Evolutionary conservation across 192 early-diverging fungal genomes (phyloP), one percentile per base, ranked within the genome.

Genomic region (Coemansia sp.): DNA sequence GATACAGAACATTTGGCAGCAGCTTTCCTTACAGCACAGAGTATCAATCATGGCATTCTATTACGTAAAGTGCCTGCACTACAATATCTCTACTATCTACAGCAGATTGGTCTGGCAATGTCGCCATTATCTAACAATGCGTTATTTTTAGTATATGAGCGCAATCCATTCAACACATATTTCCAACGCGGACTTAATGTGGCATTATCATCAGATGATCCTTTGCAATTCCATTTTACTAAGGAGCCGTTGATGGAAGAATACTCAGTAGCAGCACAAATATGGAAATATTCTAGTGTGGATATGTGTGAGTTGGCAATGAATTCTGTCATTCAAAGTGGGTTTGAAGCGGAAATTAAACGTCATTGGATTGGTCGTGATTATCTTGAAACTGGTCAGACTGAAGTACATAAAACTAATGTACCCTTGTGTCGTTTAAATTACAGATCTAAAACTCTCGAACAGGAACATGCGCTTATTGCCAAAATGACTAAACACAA

Each of bases 171-270:
- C 64, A 85, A 91, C 57, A 72, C 86, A 8, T 98, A 92, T 78
- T 96, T 95, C 85, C 92, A 98, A 64, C 88, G 94, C 32, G 95
- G 95, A 0, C 85, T 98, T 30, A 95, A 98, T 72, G 91, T 98
- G 7, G 90, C 90, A 11, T 75, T 98, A n/a, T 93, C 92, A 19
- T 95, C 94, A 2, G 95, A 98, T 68, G 95, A 98, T 75, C 95
- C 95, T 9, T 65, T 98, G 39, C 95, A 98, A 76, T 96, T 98
- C 80, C 95, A 98, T 68, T 95, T 93, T 59, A 98, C 95, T 8
- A 94, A 92, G 71, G 95, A 98, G 73, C 95, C 95, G 0, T 66
- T 98, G 75, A 98, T 96, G 78, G 95, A 98, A 73, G 95, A 98
- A 72, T 98, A 94, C 76, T 93, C 92, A 64, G 91, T 96, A 0